Evolutionary conservation across 306 rosid genomes (phyloP).

Genomic region (Acacia confusa): DNA sequence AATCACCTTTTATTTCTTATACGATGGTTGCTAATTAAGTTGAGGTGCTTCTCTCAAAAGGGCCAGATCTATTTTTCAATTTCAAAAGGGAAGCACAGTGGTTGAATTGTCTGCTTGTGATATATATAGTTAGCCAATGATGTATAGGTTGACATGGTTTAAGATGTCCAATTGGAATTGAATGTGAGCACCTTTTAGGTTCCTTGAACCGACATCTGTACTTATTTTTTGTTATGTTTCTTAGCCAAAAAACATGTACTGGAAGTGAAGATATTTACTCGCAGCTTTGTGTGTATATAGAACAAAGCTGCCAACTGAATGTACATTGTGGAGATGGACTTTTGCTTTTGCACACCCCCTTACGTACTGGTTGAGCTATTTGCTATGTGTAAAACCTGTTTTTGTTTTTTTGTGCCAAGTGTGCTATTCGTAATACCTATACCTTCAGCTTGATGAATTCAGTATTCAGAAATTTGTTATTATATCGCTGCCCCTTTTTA

Average conservation of each 20-base stretch:
- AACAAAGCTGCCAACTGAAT: constrained; percentile 1
- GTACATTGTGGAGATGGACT: constrained; percentile 7
- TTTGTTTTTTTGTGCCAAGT: too few species aligned
- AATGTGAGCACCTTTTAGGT: neutral
- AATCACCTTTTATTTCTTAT: neutral
- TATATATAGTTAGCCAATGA: constrained; percentile 14
- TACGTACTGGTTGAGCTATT: neutral
- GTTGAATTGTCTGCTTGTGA: neutral
- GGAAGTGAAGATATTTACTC: neutral
- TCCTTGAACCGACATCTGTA: neutral
- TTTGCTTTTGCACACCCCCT: neutral
- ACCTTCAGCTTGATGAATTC: neutral
- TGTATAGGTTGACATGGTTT: too few species aligned
- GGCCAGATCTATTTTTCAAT: constrained; percentile 35
- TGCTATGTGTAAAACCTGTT: neutral
- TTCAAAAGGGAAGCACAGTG: neutral
- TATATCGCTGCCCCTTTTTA: neutral
- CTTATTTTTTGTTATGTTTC: neutral
- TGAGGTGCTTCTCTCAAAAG: neutral
- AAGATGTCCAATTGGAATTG: too few species aligned
- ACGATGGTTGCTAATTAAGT: neutral
- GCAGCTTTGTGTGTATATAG: neutral
- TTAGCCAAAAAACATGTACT: constrained; percentile 2
- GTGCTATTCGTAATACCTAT: neutral
- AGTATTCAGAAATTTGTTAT: neutral